Base-by-base conservation (phyloP, 805 yeast genomes). In the Martiniozyma abietophila region DNA sequence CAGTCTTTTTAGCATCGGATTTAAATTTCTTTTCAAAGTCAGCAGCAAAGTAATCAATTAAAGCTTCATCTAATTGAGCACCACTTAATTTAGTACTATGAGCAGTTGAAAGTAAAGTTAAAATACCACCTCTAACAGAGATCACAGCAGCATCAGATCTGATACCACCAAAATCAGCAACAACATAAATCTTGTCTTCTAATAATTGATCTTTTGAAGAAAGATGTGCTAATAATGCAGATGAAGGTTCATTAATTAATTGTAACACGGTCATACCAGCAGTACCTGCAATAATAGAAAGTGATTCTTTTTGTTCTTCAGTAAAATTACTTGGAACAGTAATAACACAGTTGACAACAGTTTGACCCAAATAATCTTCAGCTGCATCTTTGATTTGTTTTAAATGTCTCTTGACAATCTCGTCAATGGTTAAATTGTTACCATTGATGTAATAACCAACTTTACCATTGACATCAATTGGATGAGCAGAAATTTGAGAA, bases 151-250 rank as follows among this genome's bases (percentile, higher is more conserved):
- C 96, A 56, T 92, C 97, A 27, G 95, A 79, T 63, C 97, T 74
- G 48, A 86, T 71, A 54, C 95, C 96, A 58, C 98, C 98, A 51
- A 92, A 83, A 61, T 92, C 98, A 36, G 94, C 94, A 47, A 92
- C 96, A 32, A 85, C 94, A 52, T 78, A 78, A 40, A 83, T 61
- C 66, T 80, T 80, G 62, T 85, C 94, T 46, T 74, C 62, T 36
- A 50, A 49, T 42, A 69, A 58, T 36, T 63, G 59, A 43, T 69
- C 74, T 29, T 71, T 64, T 36, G 66, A 58, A 26, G 71, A 62
- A 40, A 75, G 65, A 54, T 88, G 89, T 5, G 97, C 85, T 46
- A 92, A 67, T 44, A 92, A 65, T 32, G 96, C 95, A 41, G 96
- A 82, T 40, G 85, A 67, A 46, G 96, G 96, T 66, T 92, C 98